Base-by-base conservation (phyloP, 371 early-diverging fungal genomes). In the Paramicrosporidium saccamoebae region DNA sequence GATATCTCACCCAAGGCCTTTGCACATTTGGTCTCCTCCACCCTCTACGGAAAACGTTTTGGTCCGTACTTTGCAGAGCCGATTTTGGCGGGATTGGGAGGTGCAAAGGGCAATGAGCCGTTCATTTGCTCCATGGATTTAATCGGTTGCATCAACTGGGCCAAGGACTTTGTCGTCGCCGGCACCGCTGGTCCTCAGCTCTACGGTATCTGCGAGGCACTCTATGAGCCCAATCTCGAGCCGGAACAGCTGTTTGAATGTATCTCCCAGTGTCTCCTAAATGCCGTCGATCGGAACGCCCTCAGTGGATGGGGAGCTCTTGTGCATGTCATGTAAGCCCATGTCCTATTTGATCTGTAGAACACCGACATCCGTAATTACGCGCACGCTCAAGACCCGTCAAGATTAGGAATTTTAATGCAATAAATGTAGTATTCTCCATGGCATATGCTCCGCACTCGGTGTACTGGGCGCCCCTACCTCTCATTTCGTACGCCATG, bases 241-340 rank as follows among this genome's bases (percentile, higher is more conserved):
- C 86, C 88, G 8, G 96, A 97, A 36, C 90, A 92, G 35, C 54
- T 98, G 20, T 97, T 97, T 45, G 90, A 88, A 43, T 71, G 74
- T 17, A 68, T 84, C 23, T 71, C 81, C 7, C 99, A 98, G 42
- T 65, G 90, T 4, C 48, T 98, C 30, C 46, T 98, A 42, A 86
- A 72, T 44, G 84, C 95, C 12, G 71, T 90, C 19, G 97, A 96
- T 46, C 68, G 99, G 39, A 92, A 98, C 50, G 77, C 86, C 14
- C 40, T 90, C 24, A 67, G 72, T 33, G 98, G 98, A 27, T 96
- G 97, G 97, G 98, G 98, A 30, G 90, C 79, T 22, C 68, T 79
- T 22, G 86, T 94, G 15, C 65, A 78, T 40, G 42, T 88, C 27
- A 72, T 88, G 66, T 63, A 60, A 39, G 53, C 37, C 13, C 16